Percentiles rank a stretch among this genome's conserved stretches.
Conservation (phyloP, 2,329 filamentous ascomycete species). For the Trichophyton benhamiae region DNA sequence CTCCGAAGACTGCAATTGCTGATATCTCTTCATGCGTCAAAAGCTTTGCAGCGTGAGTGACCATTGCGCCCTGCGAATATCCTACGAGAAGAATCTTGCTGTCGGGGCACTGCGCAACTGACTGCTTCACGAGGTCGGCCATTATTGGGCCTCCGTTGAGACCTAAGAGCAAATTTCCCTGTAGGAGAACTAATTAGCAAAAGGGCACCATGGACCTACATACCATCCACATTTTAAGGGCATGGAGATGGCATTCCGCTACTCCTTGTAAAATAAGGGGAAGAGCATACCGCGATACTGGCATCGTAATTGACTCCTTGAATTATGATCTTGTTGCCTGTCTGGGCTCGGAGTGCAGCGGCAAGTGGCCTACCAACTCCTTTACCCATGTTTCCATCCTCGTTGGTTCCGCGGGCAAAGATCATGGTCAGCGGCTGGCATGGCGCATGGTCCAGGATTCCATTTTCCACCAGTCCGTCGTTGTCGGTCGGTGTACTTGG, state of each 20-base stretch:
- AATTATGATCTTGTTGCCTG: slow-evolving; percentile 19
- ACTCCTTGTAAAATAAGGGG: slow-evolving; percentile 11
- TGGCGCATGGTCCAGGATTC: slow-evolving; percentile 26
- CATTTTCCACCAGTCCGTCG: slow-evolving; percentile 24
- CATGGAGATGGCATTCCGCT: not conserved
- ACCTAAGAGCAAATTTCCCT: slow-evolving; percentile 21
- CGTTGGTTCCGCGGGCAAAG: slow-evolving; percentile 33
- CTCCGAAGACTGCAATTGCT: slow-evolving; percentile 35
- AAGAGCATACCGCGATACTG: slow-evolving; percentile 12
- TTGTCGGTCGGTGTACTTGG: not conserved
- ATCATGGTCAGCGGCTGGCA: slow-evolving; percentile 34
- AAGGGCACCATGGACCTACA: not conserved
- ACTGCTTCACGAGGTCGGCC: slow-evolving; percentile 21
- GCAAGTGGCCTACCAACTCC: slow-evolving; percentile 30
- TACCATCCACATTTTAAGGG: not conserved
- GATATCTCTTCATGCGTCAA: slow-evolving; percentile 21
- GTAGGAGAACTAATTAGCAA: slow-evolving; percentile 17
- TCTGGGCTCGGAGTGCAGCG: slow-evolving; percentile 16
- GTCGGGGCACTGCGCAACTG: slow-evolving; percentile 22
- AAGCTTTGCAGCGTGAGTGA: slow-evolving; percentile 23
- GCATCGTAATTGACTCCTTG: slow-evolving; percentile 26
- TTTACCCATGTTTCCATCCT: slow-evolving; percentile 33
- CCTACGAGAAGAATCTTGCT: slow-evolving; percentile 26
- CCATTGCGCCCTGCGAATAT: slow-evolving; percentile 27
- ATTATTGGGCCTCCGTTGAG: slow-evolving; percentile 21